Evolutionary conservation across 2,329 filamentous ascomycete species (phyloP).

Genomic region (Xylaria sp.): DNA sequence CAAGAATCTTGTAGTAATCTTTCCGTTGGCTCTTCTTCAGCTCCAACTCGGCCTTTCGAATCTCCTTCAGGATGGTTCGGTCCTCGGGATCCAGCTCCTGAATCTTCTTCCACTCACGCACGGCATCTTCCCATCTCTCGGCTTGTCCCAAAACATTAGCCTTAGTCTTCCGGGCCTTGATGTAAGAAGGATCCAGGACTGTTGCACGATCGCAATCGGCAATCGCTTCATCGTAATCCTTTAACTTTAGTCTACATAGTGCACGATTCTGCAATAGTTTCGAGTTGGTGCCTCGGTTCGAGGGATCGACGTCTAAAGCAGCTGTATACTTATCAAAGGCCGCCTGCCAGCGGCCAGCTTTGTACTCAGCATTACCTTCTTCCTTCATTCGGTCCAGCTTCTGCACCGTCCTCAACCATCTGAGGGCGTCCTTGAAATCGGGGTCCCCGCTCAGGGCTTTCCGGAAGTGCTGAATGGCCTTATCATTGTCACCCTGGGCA

Average conservation of each 20-base stretch:
- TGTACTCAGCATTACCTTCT: slow-evolving; percentile 91
- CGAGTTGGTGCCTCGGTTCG: slow-evolving; percentile 91
- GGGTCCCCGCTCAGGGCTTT: slow-evolving; percentile 91
- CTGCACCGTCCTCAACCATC: slow-evolving; percentile 88
- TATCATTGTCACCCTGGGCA: slow-evolving; percentile 91
- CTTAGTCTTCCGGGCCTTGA: slow-evolving; percentile 92
- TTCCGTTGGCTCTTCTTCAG: slow-evolving; percentile 97
- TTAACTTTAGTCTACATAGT: slow-evolving; percentile 82
- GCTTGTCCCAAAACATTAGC: slow-evolving; percentile 88
- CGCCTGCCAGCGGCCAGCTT: slow-evolving; percentile 79
- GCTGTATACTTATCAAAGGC: slow-evolving; percentile 87
- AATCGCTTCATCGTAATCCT: slow-evolving; percentile 84
- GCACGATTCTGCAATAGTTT: slow-evolving; percentile 96
- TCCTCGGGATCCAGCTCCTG: slow-evolving; percentile 86
- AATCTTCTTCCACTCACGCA: slow-evolving; percentile 88
- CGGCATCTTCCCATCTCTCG: slow-evolving; percentile 91
- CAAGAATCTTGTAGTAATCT: slow-evolving; percentile 98
- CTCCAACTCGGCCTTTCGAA: slow-evolving; percentile 90
- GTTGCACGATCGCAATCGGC: slow-evolving; percentile 87
- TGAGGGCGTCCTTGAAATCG: slow-evolving; percentile 88
- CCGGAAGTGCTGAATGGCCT: slow-evolving; percentile 91
- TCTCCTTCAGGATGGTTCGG: slow-evolving; percentile 80
- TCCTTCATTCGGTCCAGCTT: slow-evolving; percentile 94
- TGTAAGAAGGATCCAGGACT: slow-evolving; percentile 82
- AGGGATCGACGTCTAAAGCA: slow-evolving; percentile 85